phyloP scores from a whole-genome alignment of 1,284 basidiomycete genomes.

The Cronartium ribicola region DNA sequence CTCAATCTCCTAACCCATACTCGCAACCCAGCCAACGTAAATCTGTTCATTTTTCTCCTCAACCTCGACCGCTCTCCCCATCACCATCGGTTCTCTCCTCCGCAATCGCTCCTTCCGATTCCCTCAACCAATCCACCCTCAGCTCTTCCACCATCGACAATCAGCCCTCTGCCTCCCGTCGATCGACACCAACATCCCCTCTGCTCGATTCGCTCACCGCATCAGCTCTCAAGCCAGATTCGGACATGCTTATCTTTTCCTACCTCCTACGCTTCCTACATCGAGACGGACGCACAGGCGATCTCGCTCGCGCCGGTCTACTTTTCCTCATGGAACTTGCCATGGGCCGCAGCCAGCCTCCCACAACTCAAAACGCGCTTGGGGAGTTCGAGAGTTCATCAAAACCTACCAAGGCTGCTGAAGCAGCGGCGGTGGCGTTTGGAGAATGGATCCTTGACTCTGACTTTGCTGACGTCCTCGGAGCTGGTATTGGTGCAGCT shows the following conservation, averaged over 20 bases:
- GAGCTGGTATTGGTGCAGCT: conserved; percentile 85
- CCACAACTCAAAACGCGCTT: neutral
- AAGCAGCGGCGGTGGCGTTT: conserved; percentile 74
- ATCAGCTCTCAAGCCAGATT: conserved; percentile 69
- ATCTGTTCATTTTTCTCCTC: conserved; percentile 41
- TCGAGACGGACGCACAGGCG: conserved; percentile 86
- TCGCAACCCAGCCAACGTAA: conserved; percentile 39
- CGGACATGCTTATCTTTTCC: conserved; percentile 90
- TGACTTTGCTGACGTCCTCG: conserved; percentile 92
- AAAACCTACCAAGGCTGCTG: conserved; percentile 45
- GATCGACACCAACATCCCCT: conserved; percentile 17
- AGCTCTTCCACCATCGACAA: neutral
- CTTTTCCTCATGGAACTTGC: conserved; percentile 90
- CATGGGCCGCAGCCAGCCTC: conserved; percentile 61
- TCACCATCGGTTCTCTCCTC: conserved; percentile 7
- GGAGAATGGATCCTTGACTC: conserved; percentile 90
- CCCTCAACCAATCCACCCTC: neutral
- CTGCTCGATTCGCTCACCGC: conserved; percentile 54
- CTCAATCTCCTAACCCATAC: conserved; percentile 63
- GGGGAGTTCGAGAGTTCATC: conserved; percentile 18
- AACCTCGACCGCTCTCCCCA: conserved; percentile 18
- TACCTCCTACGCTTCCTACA: conserved; percentile 93
- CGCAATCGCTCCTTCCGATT: neutral
- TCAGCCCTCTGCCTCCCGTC: conserved; percentile 19
- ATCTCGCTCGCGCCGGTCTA: conserved; percentile 85